Base-by-base conservation (phyloP, 148 eudicot genomes). In the Diospyros lotus region DNA sequence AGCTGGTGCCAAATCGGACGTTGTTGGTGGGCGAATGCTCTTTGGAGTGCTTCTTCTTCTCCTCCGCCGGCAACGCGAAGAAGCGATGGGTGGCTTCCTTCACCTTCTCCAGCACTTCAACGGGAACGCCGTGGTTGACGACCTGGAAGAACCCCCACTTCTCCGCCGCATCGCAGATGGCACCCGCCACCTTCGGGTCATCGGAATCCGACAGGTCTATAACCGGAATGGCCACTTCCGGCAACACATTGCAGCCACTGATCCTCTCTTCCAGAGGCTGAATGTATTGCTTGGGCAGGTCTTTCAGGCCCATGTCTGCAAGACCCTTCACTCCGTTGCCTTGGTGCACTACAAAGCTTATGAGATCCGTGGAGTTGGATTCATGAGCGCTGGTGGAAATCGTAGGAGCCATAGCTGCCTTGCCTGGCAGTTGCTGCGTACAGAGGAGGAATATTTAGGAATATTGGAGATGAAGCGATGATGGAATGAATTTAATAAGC, bases 101-200 rank as follows among this genome's bases (percentile, higher is more conserved):
- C 12, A 85, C 82, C 41, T 63, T 46, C 56, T 87, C 86, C 12
- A 85, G 79, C 9, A 80, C 79, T 56, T 77, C 78, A 13, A 75
- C 44, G 0, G 87, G 82, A 4, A 87, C 77, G 28, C 90, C 87
- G 75, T 87, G 90, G 72, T 87, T 87, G n/a, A 83, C 74, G 48
- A 87, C 73, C 66, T 87, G 90, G 63, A 87, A 87, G 59, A 87
- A 87, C 4, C 87, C 90, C 84, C 86, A 77, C n/a, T 75, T 81
- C 64, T 83, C 68, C 2, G 90, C 88, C 18, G 61, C 61, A 15
- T 58, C n/a, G 61, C 61, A 58, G 14, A 58, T 58, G 18, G n/a
- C 4, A 58, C n/a, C 61, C 90, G 61, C 78, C 76, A 67, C 90
- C 81, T 12, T 85, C 66, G 5, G 81, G 38, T 41, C 80, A 15